Conservation (phyloP, 768 basidiomycete genomes). For the Mycena belliarum region DNA sequence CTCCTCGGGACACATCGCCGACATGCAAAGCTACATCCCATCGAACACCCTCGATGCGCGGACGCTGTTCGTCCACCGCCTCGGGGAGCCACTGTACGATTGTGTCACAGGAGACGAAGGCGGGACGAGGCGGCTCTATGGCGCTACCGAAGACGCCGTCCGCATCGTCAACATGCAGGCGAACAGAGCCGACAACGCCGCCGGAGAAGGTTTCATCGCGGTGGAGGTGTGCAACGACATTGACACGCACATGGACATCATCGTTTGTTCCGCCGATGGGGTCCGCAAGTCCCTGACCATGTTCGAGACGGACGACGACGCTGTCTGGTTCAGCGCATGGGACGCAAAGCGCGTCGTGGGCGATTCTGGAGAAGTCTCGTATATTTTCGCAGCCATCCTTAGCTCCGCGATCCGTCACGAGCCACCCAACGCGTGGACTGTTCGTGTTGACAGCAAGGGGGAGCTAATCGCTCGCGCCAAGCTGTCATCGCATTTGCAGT, state of each 20-base stretch:
- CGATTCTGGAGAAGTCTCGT: constrained; percentile 25
- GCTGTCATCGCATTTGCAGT: constrained; percentile 35
- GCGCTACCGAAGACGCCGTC: constrained; percentile 33
- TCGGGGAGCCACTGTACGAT: constrained; percentile 9
- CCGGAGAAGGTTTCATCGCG: constrained; percentile 24
- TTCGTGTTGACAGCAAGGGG: constrained; percentile 24
- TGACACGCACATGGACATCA: constrained; percentile 38
- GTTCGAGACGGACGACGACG: constrained; percentile 34
- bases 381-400: constrained; percentile 32
- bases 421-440: constrained; percentile 38
- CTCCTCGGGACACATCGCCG: constrained; percentile 29
- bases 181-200: background rate
- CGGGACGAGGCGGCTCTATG: constrained; percentile 27
- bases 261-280: constrained; percentile 24
- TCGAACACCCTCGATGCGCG: constrained; percentile 33
- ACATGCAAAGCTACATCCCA: constrained; percentile 33
- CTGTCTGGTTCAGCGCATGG: constrained; percentile 40
- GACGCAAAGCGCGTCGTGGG: constrained; percentile 30
- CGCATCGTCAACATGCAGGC: constrained; percentile 35
- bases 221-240: constrained; percentile 45
- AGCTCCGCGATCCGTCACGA: constrained; percentile 35
- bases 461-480: constrained; percentile 21
- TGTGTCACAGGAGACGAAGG: background rate
- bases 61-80: constrained; percentile 28
- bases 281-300: constrained; percentile 24